Evolutionary conservation across 805 yeast species (phyloP).

Genomic region (Cyberlindnera euphorbiae): DNA sequence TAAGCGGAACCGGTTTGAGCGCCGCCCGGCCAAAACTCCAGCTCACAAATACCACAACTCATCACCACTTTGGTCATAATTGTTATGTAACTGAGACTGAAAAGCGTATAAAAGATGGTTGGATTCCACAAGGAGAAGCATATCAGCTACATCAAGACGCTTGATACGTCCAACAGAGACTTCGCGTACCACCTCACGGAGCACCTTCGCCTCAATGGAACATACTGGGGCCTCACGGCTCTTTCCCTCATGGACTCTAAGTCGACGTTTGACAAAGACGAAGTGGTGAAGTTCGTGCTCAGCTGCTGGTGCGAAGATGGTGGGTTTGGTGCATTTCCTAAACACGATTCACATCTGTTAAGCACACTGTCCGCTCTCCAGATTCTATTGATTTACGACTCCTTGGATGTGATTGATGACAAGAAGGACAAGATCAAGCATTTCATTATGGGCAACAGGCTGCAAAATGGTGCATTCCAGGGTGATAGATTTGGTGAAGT

Average conservation of each 20-base stretch:
- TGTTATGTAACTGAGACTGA: neutral
- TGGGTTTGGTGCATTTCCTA: conserved; percentile 87
- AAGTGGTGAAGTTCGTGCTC: conserved; percentile 63
- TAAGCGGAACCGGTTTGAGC: too few species aligned
- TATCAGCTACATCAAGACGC: conserved; percentile 47
- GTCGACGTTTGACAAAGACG: conserved; percentile 53
- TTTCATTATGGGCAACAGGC: conserved; percentile 34
- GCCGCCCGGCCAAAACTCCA: too few species aligned
- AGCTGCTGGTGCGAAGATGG: conserved; percentile 63
- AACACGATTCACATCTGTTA: conserved; percentile 83
- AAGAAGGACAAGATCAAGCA: conserved; percentile 24
- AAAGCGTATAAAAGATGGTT: too few species aligned
- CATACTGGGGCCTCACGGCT: conserved; percentile 93
- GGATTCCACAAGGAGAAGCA: conserved; percentile 42
- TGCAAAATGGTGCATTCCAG: conserved; percentile 64
- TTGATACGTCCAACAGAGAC: conserved; percentile 52
- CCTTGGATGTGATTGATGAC: conserved; percentile 40
- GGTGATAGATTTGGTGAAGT: conserved; percentile 93
- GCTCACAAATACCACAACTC: too few species aligned
- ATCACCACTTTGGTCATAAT: neutral
- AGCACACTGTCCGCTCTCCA: conserved; percentile 87
- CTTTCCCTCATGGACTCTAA: conserved; percentile 53
- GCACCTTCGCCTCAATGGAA: conserved; percentile 84
- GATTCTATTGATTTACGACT: conserved; percentile 61
- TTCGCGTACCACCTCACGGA: conserved; percentile 86